Evolutionary conservation across 306 rosid species (phyloP).

Genomic region (Inga laurina): DNA sequence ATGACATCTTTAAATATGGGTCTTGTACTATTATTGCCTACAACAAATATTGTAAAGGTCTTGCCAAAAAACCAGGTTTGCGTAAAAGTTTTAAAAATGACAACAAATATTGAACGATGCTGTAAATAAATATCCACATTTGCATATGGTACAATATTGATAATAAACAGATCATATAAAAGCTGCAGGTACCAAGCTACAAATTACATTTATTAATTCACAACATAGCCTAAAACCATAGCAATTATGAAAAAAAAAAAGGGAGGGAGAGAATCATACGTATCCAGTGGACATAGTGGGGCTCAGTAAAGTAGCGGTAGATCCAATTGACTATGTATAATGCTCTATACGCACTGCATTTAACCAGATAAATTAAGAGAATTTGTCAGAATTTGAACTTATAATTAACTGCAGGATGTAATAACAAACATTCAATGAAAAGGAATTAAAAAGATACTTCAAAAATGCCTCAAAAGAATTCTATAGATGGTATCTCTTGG

Average conservation of each 20-base stretch:
- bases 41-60: constrained; percentile 10
- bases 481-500: not conserved
- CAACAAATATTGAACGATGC: constrained; percentile 13
- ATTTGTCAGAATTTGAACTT: constrained; percentile 12
- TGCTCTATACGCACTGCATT: constrained; percentile 83
- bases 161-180: not conserved
- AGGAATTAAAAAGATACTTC: constrained; percentile 9
- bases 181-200: not conserved
- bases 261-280: constrained; percentile 49
- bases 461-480: not conserved
- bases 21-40: not conserved
- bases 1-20: not conserved
- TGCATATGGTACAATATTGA: constrained; percentile 15
- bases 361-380: constrained; percentile 3
- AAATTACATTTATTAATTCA: not conserved
- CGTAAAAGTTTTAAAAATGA: not conserved
- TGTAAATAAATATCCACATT: not conserved
- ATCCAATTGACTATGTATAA: constrained; percentile 87
- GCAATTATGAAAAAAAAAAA: constrained; percentile 16
- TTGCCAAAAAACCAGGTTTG: constrained; percentile 23
- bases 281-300: constrained; percentile 78
- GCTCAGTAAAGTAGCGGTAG: constrained; percentile 89
- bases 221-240: not conserved
- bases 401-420: constrained; percentile 11
- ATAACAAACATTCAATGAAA: constrained; percentile 11